These are phyloP conservation scores for Melanogaster broomeanus DNA, from an alignment of 768 basidiomycete genomes.

Conservation along the genomic window DNA sequence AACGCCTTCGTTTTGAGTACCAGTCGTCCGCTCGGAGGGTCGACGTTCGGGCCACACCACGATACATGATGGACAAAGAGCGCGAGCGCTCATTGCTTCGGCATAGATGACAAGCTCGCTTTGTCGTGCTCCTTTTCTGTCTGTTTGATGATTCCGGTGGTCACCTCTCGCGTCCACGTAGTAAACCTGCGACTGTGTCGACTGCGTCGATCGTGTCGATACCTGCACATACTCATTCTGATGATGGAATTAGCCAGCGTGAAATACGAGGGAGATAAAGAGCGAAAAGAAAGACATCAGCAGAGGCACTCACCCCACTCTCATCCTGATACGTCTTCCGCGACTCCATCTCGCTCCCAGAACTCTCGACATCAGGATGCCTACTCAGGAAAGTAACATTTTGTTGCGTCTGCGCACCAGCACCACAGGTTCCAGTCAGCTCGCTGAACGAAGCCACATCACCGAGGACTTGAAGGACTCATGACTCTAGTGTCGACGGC, in stretches of 20 bases:
- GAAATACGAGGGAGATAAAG: neutral
- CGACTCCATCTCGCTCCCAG: conserved; percentile 10
- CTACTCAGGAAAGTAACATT: conserved; percentile 15
- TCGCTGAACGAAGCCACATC: too few relatives aligned
- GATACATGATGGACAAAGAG: neutral
- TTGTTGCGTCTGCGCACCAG: conserved; percentile 12
- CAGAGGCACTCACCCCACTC: conserved; percentile 4
- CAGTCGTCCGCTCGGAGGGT: too few relatives aligned
- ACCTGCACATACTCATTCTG: conserved; percentile 19
- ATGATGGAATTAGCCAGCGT: too few relatives aligned
- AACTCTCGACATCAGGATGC: conserved; percentile 3
- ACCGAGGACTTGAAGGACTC: neutral
- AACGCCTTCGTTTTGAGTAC: too few relatives aligned
- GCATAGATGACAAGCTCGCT: neutral
- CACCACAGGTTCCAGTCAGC: neutral
- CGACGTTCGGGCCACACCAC: too few relatives aligned
- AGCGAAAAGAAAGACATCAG: neutral
- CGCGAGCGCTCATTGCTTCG: neutral
- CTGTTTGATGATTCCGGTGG: neutral
- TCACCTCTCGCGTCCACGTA: neutral
- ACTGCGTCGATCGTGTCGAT: conserved; percentile 14
- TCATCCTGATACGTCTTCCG: conserved; percentile 17
- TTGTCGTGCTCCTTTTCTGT: neutral
- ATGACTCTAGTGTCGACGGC: conserved; percentile 15
- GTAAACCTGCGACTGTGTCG: conserved; percentile 23